phyloP scores from a whole-genome alignment of 2,329 filamentous ascomycete species.

The Zasmidium citrigriseum region DNA sequence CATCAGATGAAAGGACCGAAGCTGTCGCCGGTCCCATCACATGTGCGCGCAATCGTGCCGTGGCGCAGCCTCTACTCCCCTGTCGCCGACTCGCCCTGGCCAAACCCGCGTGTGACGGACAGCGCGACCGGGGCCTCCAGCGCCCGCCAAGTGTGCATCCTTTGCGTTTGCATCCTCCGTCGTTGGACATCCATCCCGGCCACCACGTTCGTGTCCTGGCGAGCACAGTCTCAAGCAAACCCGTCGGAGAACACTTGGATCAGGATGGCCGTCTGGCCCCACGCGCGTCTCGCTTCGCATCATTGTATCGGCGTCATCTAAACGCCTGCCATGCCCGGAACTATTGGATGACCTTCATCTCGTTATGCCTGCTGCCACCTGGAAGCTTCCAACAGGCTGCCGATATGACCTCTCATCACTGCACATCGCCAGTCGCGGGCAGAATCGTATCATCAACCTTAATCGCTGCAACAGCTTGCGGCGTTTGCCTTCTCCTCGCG shows the following conservation, averaged over 20 bases:
- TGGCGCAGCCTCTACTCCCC: slow-evolving; percentile 1
- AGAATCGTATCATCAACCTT: not conserved
- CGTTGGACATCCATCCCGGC: not conserved
- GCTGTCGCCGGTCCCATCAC: not conserved
- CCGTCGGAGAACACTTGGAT: not conserved
- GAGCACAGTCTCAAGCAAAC: no score
- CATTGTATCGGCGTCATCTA: not conserved
- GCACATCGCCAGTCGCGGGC: not conserved
- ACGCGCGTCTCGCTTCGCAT: not conserved
- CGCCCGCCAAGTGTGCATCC: no score
- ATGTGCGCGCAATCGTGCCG: slow-evolving; percentile 6
- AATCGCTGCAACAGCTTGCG: not conserved
- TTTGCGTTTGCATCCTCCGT: not conserved
- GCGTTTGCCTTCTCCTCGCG: not conserved
- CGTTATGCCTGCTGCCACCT: not conserved
- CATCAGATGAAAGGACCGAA: slow-evolving; percentile 1
- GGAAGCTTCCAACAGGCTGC: not conserved
- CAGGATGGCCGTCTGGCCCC: no score
- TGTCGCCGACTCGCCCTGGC: slow-evolving; percentile 1
- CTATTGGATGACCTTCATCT: not conserved
- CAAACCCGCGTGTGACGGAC: slow-evolving; percentile 1
- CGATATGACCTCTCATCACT: not conserved
- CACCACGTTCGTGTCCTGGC: not conserved
- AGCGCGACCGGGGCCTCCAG: not conserved
- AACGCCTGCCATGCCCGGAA: not conserved